A percentile compares a stretch with the other conserved stretches of the same genome.
These are phyloP conservation scores for Mallotus japonicus DNA, from an alignment of 441 rosid species.

Conservation along the genomic window DNA sequence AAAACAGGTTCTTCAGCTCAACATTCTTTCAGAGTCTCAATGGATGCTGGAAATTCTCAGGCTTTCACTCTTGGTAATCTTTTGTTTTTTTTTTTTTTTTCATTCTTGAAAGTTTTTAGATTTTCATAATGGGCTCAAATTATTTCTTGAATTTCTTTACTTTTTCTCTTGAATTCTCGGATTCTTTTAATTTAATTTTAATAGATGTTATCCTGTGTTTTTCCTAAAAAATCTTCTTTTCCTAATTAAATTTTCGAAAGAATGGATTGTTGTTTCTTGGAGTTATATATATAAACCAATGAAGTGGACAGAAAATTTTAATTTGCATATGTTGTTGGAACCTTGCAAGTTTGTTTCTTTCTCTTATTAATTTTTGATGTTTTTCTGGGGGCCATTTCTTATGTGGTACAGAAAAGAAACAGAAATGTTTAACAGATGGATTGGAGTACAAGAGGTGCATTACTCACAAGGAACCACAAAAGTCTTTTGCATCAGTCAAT, in stretches of 20 bases:
- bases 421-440: slow-evolving; percentile 9
- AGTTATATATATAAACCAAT: neutral
- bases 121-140: neutral
- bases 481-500: slow-evolving; percentile 25
- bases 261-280: neutral
- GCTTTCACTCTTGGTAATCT: neutral
- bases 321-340: neutral
- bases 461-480: slow-evolving; percentile 24
- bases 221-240: neutral
- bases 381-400: neutral
- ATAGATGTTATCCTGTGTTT: neutral
- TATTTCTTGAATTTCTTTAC: neutral
- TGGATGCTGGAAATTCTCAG: neutral
- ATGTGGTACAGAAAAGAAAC: slow-evolving; percentile 1
- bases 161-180: neutral
- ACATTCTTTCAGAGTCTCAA: neutral
- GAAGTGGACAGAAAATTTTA: neutral
- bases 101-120: too few species aligned
- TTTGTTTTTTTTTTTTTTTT: neutral
- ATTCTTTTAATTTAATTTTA: neutral
- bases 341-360: neutral
- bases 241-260: neutral
- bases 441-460: slow-evolving; percentile 23
- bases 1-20: neutral
- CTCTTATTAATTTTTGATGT: neutral